Conservation (phyloP, 2,329 filamentous ascomycete species). For the Ophiocordyceps sinensis region DNA sequence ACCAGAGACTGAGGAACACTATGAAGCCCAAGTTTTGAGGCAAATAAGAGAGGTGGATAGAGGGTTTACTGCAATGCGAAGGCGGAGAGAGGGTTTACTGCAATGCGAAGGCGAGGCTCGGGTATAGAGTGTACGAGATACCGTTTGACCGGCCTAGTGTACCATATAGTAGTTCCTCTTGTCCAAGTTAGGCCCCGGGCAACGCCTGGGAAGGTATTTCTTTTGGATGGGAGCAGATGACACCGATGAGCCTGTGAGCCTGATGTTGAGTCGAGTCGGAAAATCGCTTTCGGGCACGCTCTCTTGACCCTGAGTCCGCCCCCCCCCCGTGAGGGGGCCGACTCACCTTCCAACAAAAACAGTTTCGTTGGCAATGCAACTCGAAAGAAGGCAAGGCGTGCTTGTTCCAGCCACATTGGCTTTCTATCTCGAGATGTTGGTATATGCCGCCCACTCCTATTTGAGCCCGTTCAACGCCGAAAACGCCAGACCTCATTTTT, state of each 20-base stretch:
- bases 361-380: no score
- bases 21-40: constrained; percentile 66
- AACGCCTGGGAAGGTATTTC: constrained; percentile 14
- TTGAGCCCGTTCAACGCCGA: constrained; percentile 2
- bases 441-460: background rate
- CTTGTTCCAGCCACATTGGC: no score
- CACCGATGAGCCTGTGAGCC: background rate
- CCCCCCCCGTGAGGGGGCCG: no score
- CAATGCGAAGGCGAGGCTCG: constrained; percentile 20
- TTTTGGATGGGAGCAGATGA: constrained; percentile 1
- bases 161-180: constrained; percentile 31
- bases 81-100: constrained; percentile 13
- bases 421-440: background rate
- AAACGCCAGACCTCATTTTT: constrained; percentile 2
- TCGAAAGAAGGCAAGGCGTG: no score
- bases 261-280: no score
- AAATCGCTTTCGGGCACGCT: no score
- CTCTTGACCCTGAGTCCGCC: no score
- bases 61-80: constrained; percentile 11
- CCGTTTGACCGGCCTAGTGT: constrained; percentile 35
- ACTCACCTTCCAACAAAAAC: no score
- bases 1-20: constrained; percentile 65
- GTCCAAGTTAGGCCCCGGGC: constrained; percentile 19
- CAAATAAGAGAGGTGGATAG: constrained; percentile 12
- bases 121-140: constrained; percentile 44